These are phyloP conservation scores for Kluyveromyces sp. DNA, from an alignment of 1,139 yeast genomes.

Conservation along the genomic window DNA sequence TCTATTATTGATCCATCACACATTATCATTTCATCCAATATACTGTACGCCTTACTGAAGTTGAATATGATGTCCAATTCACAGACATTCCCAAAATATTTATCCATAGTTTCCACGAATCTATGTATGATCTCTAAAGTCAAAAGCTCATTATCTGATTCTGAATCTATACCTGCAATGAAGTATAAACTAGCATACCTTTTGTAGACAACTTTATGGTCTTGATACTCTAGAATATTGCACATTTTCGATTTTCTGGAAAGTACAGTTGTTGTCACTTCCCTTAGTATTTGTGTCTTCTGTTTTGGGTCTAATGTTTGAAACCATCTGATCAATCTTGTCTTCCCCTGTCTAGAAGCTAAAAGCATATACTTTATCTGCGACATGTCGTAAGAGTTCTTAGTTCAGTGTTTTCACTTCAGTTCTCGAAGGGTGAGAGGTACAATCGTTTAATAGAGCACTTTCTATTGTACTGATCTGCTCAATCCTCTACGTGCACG, in stretches of 20 bases:
- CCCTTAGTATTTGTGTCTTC: constrained; percentile 74
- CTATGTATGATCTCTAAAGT: constrained; percentile 85
- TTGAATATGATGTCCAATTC: constrained; percentile 91
- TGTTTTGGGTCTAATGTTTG: constrained; percentile 73
- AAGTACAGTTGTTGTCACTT: constrained; percentile 76
- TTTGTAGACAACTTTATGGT: constrained; percentile 79
- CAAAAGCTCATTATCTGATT: constrained; percentile 67
- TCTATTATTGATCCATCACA: constrained; percentile 83
- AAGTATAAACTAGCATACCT: constrained; percentile 90
- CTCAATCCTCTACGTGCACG: too few species aligned
- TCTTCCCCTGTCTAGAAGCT: constrained; percentile 91
- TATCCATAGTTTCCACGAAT: constrained; percentile 95
- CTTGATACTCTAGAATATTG: constrained; percentile 85
- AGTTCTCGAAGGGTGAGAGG: too few species aligned
- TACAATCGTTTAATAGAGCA: too few species aligned
- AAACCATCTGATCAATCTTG: constrained; percentile 91
- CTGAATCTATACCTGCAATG: constrained; percentile 68
- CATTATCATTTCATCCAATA: constrained; percentile 76
- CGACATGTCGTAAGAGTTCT: constrained; percentile 35
- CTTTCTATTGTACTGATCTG: too few species aligned
- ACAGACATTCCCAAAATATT: constrained; percentile 92
- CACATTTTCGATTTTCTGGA: constrained; percentile 92
- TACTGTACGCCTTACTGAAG: constrained; percentile 86
- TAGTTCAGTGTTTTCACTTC: too few species aligned
- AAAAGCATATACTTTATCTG: constrained; percentile 71